Evolutionary conservation across 1,284 basidiomycete species (phyloP).

Genomic region (Tilletia caries): DNA sequence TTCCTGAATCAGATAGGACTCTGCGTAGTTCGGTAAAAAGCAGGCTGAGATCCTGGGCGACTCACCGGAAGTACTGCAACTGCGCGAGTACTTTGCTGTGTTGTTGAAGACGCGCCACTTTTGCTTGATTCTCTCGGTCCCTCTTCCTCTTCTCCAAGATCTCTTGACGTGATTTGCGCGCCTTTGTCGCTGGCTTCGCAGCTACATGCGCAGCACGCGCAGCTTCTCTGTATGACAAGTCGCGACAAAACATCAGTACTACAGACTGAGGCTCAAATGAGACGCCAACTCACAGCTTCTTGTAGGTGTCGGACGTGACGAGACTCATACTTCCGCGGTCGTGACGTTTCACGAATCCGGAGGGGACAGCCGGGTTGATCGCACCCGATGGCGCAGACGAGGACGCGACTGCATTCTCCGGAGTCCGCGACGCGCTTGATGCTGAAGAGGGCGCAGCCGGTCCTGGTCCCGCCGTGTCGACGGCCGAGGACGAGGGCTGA

Average conservation of each 20-base stretch:
- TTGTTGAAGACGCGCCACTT: conserved; percentile 25
- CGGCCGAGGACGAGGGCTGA: neutral
- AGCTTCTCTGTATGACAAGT: conserved; percentile 32
- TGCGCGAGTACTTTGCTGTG: neutral
- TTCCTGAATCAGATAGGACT: neutral
- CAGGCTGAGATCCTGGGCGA: neutral
- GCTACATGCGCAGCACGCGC: conserved; percentile 24
- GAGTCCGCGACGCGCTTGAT: too few relatives aligned
- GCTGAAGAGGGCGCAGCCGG: too few relatives aligned
- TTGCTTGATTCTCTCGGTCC: conserved; percentile 30
- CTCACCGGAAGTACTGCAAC: conserved; percentile 15
- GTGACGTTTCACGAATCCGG: conserved; percentile 45
- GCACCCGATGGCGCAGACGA: too few relatives aligned
- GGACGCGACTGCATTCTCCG: too few relatives aligned
- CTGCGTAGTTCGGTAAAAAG: neutral
- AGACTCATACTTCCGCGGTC: conserved; percentile 44
- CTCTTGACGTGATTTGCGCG: conserved; percentile 17
- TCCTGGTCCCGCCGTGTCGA: neutral
- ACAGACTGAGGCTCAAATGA: neutral
- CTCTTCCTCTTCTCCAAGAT: conserved; percentile 42
- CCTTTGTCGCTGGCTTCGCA: conserved; percentile 17
- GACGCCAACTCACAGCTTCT: conserved; percentile 28
- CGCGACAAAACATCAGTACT: neutral
- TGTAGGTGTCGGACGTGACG: conserved; percentile 36
- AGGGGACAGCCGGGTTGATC: neutral